These are phyloP conservation scores for Cubamyces lactineus DNA, from an alignment of 768 basidiomycete species.

Conservation along the genomic window DNA sequence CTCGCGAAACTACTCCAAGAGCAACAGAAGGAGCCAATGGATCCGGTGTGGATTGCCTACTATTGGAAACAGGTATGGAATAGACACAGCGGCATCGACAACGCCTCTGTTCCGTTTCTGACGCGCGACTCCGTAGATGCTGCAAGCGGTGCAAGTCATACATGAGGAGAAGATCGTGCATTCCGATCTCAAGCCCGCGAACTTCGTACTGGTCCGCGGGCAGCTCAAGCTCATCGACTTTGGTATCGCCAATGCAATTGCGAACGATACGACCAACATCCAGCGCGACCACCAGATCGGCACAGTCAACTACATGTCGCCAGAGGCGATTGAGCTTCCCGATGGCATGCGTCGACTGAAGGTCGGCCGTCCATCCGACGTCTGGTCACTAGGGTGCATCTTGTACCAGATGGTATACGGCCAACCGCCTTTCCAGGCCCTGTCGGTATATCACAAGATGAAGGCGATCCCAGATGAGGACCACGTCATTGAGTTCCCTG, in stretches of 20 bases:
- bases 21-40: slow-evolving; percentile 80
- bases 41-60: slow-evolving; percentile 93
- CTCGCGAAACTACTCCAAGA: slow-evolving; percentile 82
- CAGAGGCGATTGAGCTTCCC: slow-evolving; percentile 90
- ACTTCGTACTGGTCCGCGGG: slow-evolving; percentile 95
- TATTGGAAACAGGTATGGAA: slow-evolving; percentile 94
- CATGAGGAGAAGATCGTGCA: slow-evolving; percentile 99
- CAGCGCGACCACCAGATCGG: slow-evolving; percentile 97
- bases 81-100: not conserved
- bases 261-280: slow-evolving; percentile 98
- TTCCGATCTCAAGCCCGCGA: slow-evolving; percentile 97
- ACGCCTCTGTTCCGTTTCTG: not conserved
- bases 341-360: slow-evolving; percentile 89
- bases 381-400: slow-evolving; percentile 98
- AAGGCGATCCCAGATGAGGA: slow-evolving; percentile 84
- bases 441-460: slow-evolving; percentile 88
- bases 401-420: slow-evolving; percentile 99
- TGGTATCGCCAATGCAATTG: slow-evolving; percentile 98
- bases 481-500: slow-evolving; percentile 83
- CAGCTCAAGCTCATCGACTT: slow-evolving; percentile 98
- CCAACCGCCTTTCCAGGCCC: slow-evolving; percentile 86
- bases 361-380: slow-evolving; percentile 94
- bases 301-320: slow-evolving; percentile 98
- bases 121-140: slow-evolving; percentile 64
- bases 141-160: slow-evolving; percentile 97